Base-by-base conservation (phyloP, 1,284 basidiomycete species). In the Veloboletus limbatus region DNA sequence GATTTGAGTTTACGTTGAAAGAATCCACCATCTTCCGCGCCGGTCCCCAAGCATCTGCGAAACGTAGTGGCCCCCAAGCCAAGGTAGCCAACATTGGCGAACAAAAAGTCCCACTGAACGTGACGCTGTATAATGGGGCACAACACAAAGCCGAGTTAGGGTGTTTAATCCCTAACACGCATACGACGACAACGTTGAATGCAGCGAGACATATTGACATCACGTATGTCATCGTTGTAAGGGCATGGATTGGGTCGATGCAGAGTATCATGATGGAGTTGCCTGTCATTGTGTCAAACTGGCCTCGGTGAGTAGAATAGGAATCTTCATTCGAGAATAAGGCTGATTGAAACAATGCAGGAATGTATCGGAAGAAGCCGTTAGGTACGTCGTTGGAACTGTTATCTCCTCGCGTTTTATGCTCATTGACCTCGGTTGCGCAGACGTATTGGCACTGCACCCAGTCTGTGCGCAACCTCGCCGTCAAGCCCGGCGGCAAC, bases 161-260 rank as follows among this genome's bases (percentile, higher is more conserved):
- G 9, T 83, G 87, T 58, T 70, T 75, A 45, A 76, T 93, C 34
- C 82, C 86, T 0, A 70, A 76, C 8, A 79, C 81, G 22, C 85
- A 88, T 55, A 85, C 82, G 6, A 84, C 84, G 16, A 83, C 87
- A 14, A 85, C 88, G 3, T 71, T 92, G 50, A 86, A 80, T 43
- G 77, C 85, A 14, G 91, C 88, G 8, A 73, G 85, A 52, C 81
- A 88, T 56, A 85, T 94, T 46, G 87, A 91, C 61, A 82, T 94
- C 43, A 84, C 79, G 1, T 93, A 93, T 65, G 74, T 81, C 39
- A 71, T 93, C 35, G 74, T 74, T 31, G 82, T 92, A 45, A 88
- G 83, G 64, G 90, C 89, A 3, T 72, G 88, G 35, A 76, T 89
- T 67, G 86, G 82, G 17, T 77, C 78, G 6, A 81, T 81, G 73